A percentile compares a stretch with the other conserved stretches of the same genome.
phyloP scores from a whole-genome alignment of 371 early-diverging fungal genomes.

The Lichtheimia ornata region DNA sequence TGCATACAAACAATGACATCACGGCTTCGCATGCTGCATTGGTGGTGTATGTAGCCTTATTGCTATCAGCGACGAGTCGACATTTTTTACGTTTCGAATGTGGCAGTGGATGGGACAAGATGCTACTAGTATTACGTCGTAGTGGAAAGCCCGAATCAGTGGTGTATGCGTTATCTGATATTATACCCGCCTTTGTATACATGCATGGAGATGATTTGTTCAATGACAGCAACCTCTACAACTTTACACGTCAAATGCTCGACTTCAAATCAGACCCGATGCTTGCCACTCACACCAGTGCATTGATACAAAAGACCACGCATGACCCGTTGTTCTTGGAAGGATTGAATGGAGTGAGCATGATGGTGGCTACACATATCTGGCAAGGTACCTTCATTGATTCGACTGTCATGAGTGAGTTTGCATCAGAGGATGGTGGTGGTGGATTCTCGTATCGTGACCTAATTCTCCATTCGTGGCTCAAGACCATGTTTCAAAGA shows the following conservation, averaged over 20 bases:
- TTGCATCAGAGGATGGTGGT: conserved; percentile 24
- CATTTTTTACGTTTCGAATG: conserved; percentile 53
- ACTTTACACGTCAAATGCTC: conserved; percentile 41
- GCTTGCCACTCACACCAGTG: conserved; percentile 26
- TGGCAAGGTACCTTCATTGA: conserved; percentile 47
- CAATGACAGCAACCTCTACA: conserved; percentile 32
- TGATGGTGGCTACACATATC: conserved; percentile 33
- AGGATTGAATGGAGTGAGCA: conserved; percentile 22
- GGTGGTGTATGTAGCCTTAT: conserved; percentile 43
- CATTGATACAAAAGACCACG: neutral
- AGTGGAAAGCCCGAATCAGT: conserved; percentile 38
- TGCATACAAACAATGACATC: conserved; percentile 23
- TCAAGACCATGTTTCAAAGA: conserved; percentile 31
- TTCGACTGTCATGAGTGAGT: conserved; percentile 19
- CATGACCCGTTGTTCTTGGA: neutral
- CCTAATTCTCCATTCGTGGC: conserved; percentile 47
- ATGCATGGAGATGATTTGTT: conserved; percentile 57
- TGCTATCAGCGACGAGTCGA: conserved; percentile 53
- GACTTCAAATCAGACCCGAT: conserved; percentile 49
- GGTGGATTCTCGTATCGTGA: conserved; percentile 51
- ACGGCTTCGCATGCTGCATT: conserved; percentile 43
- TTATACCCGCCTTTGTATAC: conserved; percentile 48
- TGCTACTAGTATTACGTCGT: conserved; percentile 40
- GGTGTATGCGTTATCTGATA: conserved; percentile 33
- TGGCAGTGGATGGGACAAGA: conserved; percentile 53